phyloP scores from a whole-genome alignment of 2,329 filamentous ascomycete genomes.

The Ampelomyces quisqualis region DNA sequence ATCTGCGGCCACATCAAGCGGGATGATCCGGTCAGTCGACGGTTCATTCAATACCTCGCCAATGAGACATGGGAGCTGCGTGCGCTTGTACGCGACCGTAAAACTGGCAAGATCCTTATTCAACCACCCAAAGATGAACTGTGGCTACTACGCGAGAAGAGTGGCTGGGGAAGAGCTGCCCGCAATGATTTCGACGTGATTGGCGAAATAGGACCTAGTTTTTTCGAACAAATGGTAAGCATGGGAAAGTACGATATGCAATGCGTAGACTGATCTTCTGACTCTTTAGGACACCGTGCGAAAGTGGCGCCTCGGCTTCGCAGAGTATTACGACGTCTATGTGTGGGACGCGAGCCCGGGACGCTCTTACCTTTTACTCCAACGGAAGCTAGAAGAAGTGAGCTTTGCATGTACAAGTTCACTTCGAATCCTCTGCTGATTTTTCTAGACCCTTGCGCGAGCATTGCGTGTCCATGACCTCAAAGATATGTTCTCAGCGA shows the following conservation, averaged over 20 bases:
- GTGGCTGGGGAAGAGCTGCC: slow-evolving; percentile 44
- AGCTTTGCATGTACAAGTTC: background rate
- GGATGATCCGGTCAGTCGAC: slow-evolving; percentile 45
- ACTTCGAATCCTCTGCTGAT: slow-evolving; percentile 4
- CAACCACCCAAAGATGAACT: slow-evolving; percentile 42
- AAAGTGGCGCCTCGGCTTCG: slow-evolving; percentile 46
- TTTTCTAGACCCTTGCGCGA: slow-evolving; percentile 39
- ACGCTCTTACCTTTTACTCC: slow-evolving; percentile 29
- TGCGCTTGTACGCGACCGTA: slow-evolving; percentile 46
- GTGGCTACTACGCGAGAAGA: slow-evolving; percentile 46
- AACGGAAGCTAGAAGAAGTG: slow-evolving; percentile 37
- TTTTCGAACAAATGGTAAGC: slow-evolving; percentile 44
- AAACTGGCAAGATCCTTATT: slow-evolving; percentile 42
- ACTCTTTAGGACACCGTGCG: slow-evolving; percentile 28
- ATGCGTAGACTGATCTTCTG: background rate
- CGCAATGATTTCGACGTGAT: slow-evolving; percentile 44
- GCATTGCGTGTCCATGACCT: slow-evolving; percentile 36
- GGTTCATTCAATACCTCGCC: slow-evolving; percentile 48
- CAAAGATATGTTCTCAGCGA: slow-evolving; percentile 37
- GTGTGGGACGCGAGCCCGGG: slow-evolving; percentile 46
- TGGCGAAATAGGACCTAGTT: slow-evolving; percentile 38
- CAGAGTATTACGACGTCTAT: slow-evolving; percentile 49
- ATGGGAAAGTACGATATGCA: no score
- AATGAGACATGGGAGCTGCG: slow-evolving; percentile 44
- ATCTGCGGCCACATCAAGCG: slow-evolving; percentile 48